Base-by-base conservation (phyloP, 1,284 basidiomycete genomes). In the Trichosporon ovoides region DNA sequence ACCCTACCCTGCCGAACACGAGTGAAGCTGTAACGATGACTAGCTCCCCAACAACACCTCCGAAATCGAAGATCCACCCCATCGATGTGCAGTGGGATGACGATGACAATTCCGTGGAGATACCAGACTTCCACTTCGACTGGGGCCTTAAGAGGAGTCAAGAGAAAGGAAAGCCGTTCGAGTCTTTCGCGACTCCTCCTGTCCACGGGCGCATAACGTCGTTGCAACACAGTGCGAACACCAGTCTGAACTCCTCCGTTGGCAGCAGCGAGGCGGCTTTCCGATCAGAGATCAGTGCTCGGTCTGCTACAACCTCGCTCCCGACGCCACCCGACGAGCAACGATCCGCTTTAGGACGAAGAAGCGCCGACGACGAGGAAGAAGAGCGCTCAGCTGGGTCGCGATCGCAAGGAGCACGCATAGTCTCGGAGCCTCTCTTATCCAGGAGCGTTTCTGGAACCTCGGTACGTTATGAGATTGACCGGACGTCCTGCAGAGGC, bases 101-200 rank as follows among this genome's bases (percentile, higher is more conserved):
- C 20, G 59, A 64, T 12, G 69, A 68, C 16, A 68, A 72, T 20
- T 67, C 72, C 3, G 63, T 72, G 35, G 56, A 61, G 19, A 56
- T 68, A 10, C 72, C 72, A 1, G 69, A 73, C 56, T 73, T 74
- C 35, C 67, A 74, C 49, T 74, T 69, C 48, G 68, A 72, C 35
- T 74, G 69, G 68, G 64, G 43, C 28, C 56, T 35, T 51, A 66
- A 4, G 51, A 52, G 18, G 36, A 52, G 16, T 16, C 43, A 31
- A 11, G 24, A 48, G 43, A 48, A 48, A 13, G 43, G 28, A n/a
- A 48, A 48, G 43, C n/a, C 43, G 9, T 31, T 31, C 24, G 43
- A 48, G n/a, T 14, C 28, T 2, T 48, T 48, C 43, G 22, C 40
- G 3, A 48, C 43, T n/a, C 43, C 43, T 9, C 43, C 43, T 3